These are phyloP conservation scores for Kluyveromyces sp. DNA, from an alignment of 1,139 yeast species.

Conservation along the genomic window DNA sequence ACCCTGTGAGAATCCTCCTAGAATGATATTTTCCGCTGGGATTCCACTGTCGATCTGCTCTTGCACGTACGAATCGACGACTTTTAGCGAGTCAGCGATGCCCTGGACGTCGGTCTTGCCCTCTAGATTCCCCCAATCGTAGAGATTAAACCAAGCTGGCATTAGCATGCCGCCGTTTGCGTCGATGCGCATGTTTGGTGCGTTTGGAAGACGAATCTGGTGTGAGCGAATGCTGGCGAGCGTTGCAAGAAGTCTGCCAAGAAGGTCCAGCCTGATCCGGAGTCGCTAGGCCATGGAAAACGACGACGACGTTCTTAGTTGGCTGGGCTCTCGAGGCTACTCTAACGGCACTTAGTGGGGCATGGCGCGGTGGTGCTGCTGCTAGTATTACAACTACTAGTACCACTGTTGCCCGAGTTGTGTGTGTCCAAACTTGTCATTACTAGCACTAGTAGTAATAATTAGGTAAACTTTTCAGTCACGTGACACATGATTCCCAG, in stretches of 20 bases:
- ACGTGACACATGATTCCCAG: too few relatives aligned
- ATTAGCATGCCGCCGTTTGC: slow-evolving; percentile 57
- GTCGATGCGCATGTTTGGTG: slow-evolving; percentile 66
- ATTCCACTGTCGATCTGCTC: slow-evolving; percentile 61
- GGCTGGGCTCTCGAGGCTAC: slow-evolving; percentile 31
- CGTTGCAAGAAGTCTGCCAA: slow-evolving; percentile 45
- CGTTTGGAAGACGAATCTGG: slow-evolving; percentile 78
- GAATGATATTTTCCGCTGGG: slow-evolving; percentile 59
- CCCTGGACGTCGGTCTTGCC: slow-evolving; percentile 57
- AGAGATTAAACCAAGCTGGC: slow-evolving; percentile 89
- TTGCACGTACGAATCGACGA: slow-evolving; percentile 46
- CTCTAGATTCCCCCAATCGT: slow-evolving; percentile 42
- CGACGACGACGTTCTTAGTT: slow-evolving; percentile 63
- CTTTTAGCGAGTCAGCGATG: slow-evolving; percentile 47
- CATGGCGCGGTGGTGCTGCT: background rate
- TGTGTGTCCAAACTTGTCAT: too few relatives aligned
- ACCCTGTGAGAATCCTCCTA: slow-evolving; percentile 96
- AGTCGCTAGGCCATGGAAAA: slow-evolving; percentile 85
- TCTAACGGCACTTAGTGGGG: slow-evolving; percentile 32
- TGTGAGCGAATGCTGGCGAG: slow-evolving; percentile 44
- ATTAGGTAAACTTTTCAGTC: too few relatives aligned
- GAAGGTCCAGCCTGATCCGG: slow-evolving; percentile 86
- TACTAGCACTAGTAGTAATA: too few relatives aligned
- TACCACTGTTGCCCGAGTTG: too few relatives aligned
- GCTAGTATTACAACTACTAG: too few relatives aligned